A percentile compares a stretch with the other conserved stretches of the same genome.
These are phyloP conservation scores for Vanilla planifolia DNA, from an alignment of 106 monocot species.

Conservation along the genomic window DNA sequence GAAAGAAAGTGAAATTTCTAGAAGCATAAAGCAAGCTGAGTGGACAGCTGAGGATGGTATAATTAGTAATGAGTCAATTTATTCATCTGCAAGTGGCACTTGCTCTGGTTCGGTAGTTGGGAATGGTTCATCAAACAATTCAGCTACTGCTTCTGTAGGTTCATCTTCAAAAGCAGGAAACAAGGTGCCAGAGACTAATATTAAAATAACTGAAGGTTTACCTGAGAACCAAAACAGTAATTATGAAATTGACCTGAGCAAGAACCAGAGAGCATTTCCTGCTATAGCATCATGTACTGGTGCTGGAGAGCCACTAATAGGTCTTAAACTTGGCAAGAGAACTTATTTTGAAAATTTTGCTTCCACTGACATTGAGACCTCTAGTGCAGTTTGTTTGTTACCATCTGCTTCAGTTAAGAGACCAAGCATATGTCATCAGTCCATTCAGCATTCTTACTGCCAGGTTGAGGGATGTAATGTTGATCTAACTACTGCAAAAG, in stretches of 20 bases:
- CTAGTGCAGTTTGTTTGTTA: not conserved
- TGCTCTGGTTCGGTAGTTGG: conserved; percentile 23
- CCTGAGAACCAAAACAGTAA: conserved; percentile 4
- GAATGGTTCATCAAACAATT: conserved; percentile 28
- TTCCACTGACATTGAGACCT: conserved; percentile 10
- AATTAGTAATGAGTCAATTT: conserved; percentile 19
- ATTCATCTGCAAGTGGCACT: conserved; percentile 19
- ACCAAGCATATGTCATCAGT: conserved; percentile 18
- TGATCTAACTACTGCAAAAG: conserved; percentile 55
- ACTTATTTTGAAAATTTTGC: conserved; percentile 56
- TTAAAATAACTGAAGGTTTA: conserved; percentile 3
- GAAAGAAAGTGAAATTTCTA: conserved; percentile 9
- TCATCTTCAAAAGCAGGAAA: conserved; percentile 13
- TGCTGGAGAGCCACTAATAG: conserved; percentile 32
- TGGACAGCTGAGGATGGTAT: conserved; percentile 1
- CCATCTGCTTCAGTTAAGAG: conserved; percentile 21
- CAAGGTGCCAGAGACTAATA: not conserved
- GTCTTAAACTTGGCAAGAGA: conserved; percentile 55
- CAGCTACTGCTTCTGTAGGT: conserved; percentile 31
- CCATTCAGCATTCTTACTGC: conserved; percentile 20
- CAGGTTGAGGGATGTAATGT: conserved; percentile 73
- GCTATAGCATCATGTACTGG: not conserved
- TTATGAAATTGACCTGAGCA: conserved; percentile 1
- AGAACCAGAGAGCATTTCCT: conserved; percentile 11
- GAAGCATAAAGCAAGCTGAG: not conserved